Conservation (phyloP, 2,329 filamentous ascomycete genomes). For the Penicillium decumbens region DNA sequence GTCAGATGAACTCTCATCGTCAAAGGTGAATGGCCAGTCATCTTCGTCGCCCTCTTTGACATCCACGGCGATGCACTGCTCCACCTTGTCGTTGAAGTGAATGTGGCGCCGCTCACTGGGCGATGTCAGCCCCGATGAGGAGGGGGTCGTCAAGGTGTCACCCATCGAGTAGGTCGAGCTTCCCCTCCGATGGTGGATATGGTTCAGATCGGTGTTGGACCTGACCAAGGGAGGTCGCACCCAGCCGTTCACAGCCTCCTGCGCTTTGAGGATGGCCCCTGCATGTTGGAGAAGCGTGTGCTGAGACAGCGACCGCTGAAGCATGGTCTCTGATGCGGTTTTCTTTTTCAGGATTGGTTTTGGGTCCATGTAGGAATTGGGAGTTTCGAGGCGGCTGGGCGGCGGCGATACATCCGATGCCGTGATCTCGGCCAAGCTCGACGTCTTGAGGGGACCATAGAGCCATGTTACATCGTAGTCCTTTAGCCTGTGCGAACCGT, state of each 20-base stretch:
- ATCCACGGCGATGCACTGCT: conserved; percentile 92
- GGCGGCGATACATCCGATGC: conserved; percentile 48
- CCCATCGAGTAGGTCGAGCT: conserved; percentile 44
- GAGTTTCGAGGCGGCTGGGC: conserved; percentile 54
- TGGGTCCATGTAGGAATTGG: conserved; percentile 65
- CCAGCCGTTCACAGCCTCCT: conserved; percentile 58
- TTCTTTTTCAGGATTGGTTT: conserved; percentile 96
- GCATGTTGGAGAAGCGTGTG: conserved; percentile 88
- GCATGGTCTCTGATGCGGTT: conserved; percentile 91
- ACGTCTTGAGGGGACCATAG: conserved; percentile 84
- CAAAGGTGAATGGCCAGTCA: conserved; percentile 36
- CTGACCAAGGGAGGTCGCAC: conserved; percentile 56
- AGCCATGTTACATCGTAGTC: conserved; percentile 97
- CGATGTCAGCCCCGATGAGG: conserved; percentile 67
- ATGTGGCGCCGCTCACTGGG: conserved; percentile 72
- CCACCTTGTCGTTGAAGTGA: conserved; percentile 92
- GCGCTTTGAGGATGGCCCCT: conserved; percentile 77
- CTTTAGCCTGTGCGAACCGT: conserved; percentile 67
- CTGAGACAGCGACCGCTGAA: conserved; percentile 80
- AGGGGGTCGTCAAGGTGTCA: conserved; percentile 61
- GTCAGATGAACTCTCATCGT: conserved; percentile 63
- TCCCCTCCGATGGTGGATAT: conserved; percentile 59
- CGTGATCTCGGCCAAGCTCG: conserved; percentile 51
- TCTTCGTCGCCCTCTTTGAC: conserved; percentile 67
- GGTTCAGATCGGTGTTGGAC: conserved; percentile 64